Evolutionary conservation across 192 early-diverging fungal species (phyloP), one percentile per base, ranked within the genome.

Genomic region (Coemansia sp.): DNA sequence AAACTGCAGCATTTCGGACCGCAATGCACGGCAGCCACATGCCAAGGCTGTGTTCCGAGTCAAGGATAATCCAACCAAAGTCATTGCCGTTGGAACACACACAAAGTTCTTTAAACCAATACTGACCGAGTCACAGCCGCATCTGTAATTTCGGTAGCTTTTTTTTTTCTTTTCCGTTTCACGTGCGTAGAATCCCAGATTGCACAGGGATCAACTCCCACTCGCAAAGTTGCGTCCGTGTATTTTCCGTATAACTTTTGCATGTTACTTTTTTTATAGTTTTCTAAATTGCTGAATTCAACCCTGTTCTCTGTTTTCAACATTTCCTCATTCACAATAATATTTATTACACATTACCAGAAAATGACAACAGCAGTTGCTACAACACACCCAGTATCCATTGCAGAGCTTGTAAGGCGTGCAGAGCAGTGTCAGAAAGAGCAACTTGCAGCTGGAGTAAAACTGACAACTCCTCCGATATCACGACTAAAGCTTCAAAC

Each of bases 61-160:
- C 61, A 71, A 71, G 54, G n/a, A 8, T 29, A 57, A 67, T 46
- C 55, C 21, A 14, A 20, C 61, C n/a, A 19, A 11, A 2, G 31
- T 76, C 50, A 71, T 71, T 50, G 74, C 46, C 22, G 51, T 67
- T 4, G 72, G 72, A 14, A 42, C 63, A 5, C 73, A 75, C 50
- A 75, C 73, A 54, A 75, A 75, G 50, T 69, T 75, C 56, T 67
- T 71, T 51, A 76, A 76, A 29, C 19, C 59, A 10, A 58, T 62
- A n/a, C 59, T 75, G n/a, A 61, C 63, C 10, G 72, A 75, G 17
- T 57, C 67, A 11, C 72, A 75, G 63, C 72, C 72, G 50, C 62
- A 59, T 31, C 51, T 70, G 56, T 70, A 62, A 30, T 31, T 42
- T 46, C 33, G 6, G 33, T 51, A 42, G 24, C 27, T 27, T 61